phyloP scores from a whole-genome alignment of 2,329 filamentous ascomycete genomes.

The Periglandula ipomoeae region DNA sequence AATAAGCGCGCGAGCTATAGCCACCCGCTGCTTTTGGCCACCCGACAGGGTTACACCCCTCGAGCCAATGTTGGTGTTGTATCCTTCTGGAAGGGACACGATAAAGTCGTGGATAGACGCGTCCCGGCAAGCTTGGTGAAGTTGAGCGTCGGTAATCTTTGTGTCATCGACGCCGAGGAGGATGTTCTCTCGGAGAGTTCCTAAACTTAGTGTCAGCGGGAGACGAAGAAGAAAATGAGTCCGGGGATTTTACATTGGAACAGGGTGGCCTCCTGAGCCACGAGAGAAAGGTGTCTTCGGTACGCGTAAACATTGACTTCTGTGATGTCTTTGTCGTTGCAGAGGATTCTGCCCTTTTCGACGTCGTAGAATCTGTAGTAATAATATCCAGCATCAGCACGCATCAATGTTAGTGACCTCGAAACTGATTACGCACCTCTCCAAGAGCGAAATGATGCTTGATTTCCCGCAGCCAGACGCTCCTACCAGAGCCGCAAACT shows the following conservation, averaged over 20 bases:
- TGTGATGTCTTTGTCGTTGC: conserved; percentile 52
- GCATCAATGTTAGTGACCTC: background rate
- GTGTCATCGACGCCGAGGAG: conserved; percentile 51
- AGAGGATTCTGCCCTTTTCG: conserved; percentile 52
- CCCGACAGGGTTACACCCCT: conserved; percentile 58
- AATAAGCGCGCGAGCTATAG: conserved; percentile 60
- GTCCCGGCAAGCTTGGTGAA: conserved; percentile 46
- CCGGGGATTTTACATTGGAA: conserved; percentile 47
- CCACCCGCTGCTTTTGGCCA: conserved; percentile 63
- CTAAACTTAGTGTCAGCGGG: conserved; percentile 14
- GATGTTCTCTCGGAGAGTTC: conserved; percentile 61
- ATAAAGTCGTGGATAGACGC: conserved; percentile 71
- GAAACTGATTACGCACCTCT: conserved; percentile 25
- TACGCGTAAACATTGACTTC: conserved; percentile 52
- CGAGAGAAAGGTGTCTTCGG: conserved; percentile 56
- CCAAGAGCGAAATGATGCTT: conserved; percentile 56
- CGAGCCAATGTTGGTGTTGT: conserved; percentile 58
- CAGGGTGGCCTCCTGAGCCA: conserved; percentile 65
- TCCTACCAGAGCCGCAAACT: conserved; percentile 63
- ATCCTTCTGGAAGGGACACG: conserved; percentile 54
- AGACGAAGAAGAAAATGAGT: background rate
- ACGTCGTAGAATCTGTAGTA: conserved; percentile 57
- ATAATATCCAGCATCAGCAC: background rate
- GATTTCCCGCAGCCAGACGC: conserved; percentile 65
- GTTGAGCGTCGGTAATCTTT: conserved; percentile 39